Percentiles rank a stretch among this genome's conserved stretches.
Evolutionary conservation across 371 early-diverging fungal species (phyloP).

Genomic region (Rhizopus arrhizus): DNA sequence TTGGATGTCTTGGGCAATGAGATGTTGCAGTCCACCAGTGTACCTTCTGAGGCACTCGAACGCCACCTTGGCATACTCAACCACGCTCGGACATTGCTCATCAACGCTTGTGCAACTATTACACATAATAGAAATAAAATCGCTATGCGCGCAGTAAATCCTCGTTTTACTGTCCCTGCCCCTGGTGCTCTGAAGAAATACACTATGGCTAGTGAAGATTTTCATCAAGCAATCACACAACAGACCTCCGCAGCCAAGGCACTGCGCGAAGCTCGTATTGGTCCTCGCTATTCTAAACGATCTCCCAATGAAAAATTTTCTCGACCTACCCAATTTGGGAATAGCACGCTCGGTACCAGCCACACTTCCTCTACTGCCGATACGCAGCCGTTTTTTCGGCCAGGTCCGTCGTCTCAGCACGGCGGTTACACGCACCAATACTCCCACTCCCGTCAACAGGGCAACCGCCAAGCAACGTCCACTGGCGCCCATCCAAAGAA

Average conservation of each 20-base stretch:
- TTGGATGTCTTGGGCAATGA: slow-evolving; percentile 11
- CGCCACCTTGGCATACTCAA: no score
- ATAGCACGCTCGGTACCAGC: no score
- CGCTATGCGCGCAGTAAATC: slow-evolving; percentile 14
- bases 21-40: neutral
- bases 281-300: neutral
- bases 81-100: no score
- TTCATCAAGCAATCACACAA: slow-evolving; percentile 12
- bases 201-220: slow-evolving; percentile 10
- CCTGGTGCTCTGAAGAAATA: neutral
- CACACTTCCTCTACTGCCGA: neutral
- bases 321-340: neutral
- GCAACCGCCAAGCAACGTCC: neutral
- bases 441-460: neutral
- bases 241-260: slow-evolving; percentile 9
- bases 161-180: neutral
- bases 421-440: neutral
- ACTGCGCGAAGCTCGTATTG: slow-evolving; percentile 6
- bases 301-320: neutral
- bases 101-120: slow-evolving; percentile 1
- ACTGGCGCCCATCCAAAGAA: neutral
- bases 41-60: no score
- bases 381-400: slow-evolving; percentile 18
- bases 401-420: slow-evolving; percentile 26
- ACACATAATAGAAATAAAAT: slow-evolving; percentile 5